A percentile compares a stretch with the other conserved stretches of the same genome.
phyloP scores from a whole-genome alignment of 352 stramenopile genomes.

The Achlya hypogyna region DNA sequence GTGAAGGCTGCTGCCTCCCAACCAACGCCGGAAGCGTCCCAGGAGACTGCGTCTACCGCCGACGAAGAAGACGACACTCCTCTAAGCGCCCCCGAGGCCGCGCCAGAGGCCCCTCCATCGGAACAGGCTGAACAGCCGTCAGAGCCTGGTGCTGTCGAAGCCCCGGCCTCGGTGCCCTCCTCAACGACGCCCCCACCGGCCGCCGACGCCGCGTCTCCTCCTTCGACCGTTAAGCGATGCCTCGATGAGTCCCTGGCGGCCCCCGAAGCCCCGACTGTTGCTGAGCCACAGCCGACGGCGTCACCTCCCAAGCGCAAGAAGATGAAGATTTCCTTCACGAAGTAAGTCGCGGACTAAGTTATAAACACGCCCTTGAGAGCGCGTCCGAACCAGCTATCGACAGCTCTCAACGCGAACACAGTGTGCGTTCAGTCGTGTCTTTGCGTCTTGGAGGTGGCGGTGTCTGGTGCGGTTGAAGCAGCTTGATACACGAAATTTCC shows the following conservation, averaged over 20 bases:
- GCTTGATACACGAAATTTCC: too few species aligned
- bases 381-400: too few species aligned
- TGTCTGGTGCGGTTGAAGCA: too few species aligned
- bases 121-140: too few species aligned
- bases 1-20: background rate
- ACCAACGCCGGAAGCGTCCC: background rate
- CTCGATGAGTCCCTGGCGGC: background rate
- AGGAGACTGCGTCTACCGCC: background rate
- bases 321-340: slow-evolving; percentile 20
- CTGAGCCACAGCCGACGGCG: background rate
- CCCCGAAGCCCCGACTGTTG: background rate
- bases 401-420: too few species aligned
- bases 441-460: too few species aligned
- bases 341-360: background rate
- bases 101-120: too few species aligned
- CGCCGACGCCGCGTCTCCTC: background rate
- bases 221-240: background rate
- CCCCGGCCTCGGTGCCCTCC: background rate
- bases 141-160: too few species aligned
- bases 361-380: too few species aligned
- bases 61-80: background rate
- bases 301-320: slow-evolving; percentile 14
- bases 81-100: too few species aligned
- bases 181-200: too few species aligned
- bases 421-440: too few species aligned